Percentiles rank a stretch among this genome's conserved stretches.
Conservation (phyloP, 176 grass and related monocot genomes). For the Zea luxurians region DNA sequence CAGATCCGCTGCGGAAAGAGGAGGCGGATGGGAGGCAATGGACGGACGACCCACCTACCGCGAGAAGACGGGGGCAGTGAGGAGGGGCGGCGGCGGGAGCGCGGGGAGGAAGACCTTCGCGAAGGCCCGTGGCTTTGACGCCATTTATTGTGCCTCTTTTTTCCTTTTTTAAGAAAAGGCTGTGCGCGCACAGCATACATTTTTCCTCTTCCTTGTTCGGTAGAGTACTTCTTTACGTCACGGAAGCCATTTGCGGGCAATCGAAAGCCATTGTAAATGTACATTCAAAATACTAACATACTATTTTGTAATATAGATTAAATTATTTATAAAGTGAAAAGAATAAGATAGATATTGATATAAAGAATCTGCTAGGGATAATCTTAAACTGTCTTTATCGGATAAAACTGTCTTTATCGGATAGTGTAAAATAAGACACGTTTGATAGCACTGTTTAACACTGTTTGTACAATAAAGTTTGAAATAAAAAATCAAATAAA, state of each 20-base stretch:
- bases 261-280: too few relatives aligned
- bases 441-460: too few relatives aligned
- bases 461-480: too few relatives aligned
- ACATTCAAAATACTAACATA: too few relatives aligned
- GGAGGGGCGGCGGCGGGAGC: conserved; percentile 15
- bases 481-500: too few relatives aligned
- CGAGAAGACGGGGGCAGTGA: neutral
- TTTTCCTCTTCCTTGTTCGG: neutral
- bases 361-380: too few relatives aligned
- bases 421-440: too few relatives aligned
- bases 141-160: conserved; percentile 7
- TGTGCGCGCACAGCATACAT: neutral
- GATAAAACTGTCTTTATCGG: too few relatives aligned
- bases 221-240: neutral
- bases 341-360: too few relatives aligned
- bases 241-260: neutral
- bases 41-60: conserved; percentile 20
- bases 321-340: too few relatives aligned
- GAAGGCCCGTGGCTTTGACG: conserved; percentile 22
- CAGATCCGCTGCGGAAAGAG: neutral
- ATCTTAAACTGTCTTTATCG: too few relatives aligned
- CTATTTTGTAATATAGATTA: too few relatives aligned
- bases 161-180: neutral
- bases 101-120: conserved; percentile 10
- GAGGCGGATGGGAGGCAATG: neutral